Evolutionary conservation across 768 basidiomycete genomes (phyloP), one percentile per base, ranked within the genome.

Genomic region (Lactarius sp.): DNA sequence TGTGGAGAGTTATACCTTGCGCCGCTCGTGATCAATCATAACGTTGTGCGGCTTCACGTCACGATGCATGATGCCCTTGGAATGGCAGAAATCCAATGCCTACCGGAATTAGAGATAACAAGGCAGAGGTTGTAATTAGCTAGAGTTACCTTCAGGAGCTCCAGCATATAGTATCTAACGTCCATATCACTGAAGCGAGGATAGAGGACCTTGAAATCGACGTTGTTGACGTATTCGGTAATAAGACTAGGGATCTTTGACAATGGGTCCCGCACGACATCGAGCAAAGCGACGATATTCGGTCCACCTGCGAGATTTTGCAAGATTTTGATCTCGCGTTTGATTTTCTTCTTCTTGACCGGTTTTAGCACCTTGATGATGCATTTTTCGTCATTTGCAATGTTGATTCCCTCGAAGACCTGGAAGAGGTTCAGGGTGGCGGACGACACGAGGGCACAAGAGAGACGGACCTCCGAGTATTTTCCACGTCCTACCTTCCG

Each of bases 291-390:
- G 54, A 98, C 92, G 67, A 98, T 82, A 75, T 98, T 98, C 3
- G 94, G 94, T 6, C 96, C 96, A 31, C 96, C 95, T 0, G 94
- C 92, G 36, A 98, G 81, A 74, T 98, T 97, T 77, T 95, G 94
- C 31, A 98, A 78, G 71, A 98, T 96, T 81, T 98, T 98, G 75
- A 98, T 97, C 78, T 98, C 96, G 67, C 96, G 84, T 79, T 98
- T 98, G 77, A 98, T 98, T 79, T 98, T 98, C 85, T 98, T 98
- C 85, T 98, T 98, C 83, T 98, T 98, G 46, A 98, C 95, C 0
- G 96, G 96, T 75, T 98, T 98, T 69, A 98, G 82, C 37, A 98
- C 96, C 75, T 98, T 98, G 79, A 98, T 94, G 76, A 96, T 96
- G 75, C 94, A 95, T 77, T 95, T 95, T 76, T 92, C 90, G 70